Evolutionary conservation across 1,284 basidiomycete species (phyloP), one percentile per base, ranked within the genome.

Genomic region (Phellinidium pouzarii): DNA sequence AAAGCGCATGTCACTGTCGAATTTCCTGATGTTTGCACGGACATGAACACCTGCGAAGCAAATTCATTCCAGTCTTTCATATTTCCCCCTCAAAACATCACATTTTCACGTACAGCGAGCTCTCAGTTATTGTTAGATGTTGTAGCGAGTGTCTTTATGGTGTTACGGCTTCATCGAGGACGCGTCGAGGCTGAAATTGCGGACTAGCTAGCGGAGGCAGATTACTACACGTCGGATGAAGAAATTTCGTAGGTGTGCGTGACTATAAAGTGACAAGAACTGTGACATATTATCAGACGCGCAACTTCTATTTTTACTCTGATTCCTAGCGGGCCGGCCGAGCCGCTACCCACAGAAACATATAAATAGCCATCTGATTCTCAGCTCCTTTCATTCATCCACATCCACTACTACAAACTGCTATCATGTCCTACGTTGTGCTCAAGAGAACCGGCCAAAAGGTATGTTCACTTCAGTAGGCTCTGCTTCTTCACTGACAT

Each of bases 361-460:
- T 43, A 48, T 50, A 46, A 26, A 48, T 54, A 44, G 46, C 52
- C 41, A 51, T 48, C 47, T 26, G 43, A 43, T 43, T 20, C 47
- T 45, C 53, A 31, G 7, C 48, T 42, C 43, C 51, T 44, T 40
- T 54, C 45, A 53, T 40, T 41, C 48, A 48, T 12, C 27, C 51
- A 26, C 29, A 20, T 17, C 43, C 54, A 44, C n/a, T n/a, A n/a
- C n/a, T n/a, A 22, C 38, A 17, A 26, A 11, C 26, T 34, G 31
- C 29, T 42, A 51, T 52, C 59, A 80, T 82, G 77, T 67, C 77
- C 50, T 62, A 76, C 54, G 61, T 81, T 62, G 66, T 69, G 27
- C 68, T 85, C 64, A 79, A 79, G 67, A 70, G 78, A 61, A 84
- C 81, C 38, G 76, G 74, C 26, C 74, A 77, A 57, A 79, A 82